Percentiles rank a stretch among this genome's conserved stretches.
phyloP scores from a whole-genome alignment of 1,284 basidiomycete genomes.

The Ganoderma lucidum region DNA sequence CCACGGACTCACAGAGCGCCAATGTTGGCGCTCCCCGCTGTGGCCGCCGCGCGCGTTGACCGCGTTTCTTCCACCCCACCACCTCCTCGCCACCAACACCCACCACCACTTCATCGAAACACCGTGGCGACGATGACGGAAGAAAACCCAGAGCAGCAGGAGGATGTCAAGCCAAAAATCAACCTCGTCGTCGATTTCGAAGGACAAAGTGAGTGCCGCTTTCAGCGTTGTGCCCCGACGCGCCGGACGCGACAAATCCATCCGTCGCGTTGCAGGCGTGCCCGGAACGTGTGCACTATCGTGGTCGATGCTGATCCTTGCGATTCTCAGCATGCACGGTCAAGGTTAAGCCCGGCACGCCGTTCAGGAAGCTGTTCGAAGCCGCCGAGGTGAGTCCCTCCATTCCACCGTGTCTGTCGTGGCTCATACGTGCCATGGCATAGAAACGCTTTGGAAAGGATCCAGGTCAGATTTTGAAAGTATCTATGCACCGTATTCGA shows the following conservation, averaged over 20 bases:
- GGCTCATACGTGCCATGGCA: neutral
- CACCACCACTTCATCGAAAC: neutral
- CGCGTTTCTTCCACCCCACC: constrained; percentile 4
- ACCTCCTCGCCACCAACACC: neutral
- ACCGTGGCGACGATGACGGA: constrained; percentile 16
- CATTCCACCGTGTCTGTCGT: neutral
- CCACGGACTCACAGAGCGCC: neutral
- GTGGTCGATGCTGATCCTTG: neutral
- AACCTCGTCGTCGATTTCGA: constrained; percentile 63
- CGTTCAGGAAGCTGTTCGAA: constrained; percentile 71
- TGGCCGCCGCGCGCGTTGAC: constrained; percentile 13
- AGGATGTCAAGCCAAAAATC: constrained; percentile 75
- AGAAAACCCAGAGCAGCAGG: constrained; percentile 48
- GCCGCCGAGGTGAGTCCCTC: constrained; percentile 61
- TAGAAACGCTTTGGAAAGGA: constrained; percentile 70
- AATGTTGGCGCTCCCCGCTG: neutral
- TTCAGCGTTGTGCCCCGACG: constrained; percentile 9
- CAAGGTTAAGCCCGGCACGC: constrained; percentile 68
- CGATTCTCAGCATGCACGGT: constrained; percentile 51
- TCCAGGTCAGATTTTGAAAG: constrained; percentile 48
- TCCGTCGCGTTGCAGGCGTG: neutral
- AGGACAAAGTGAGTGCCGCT: constrained; percentile 47
- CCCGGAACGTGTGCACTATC: neutral
- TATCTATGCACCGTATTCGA: neutral
- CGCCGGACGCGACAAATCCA: constrained; percentile 16